These are phyloP conservation scores for Paxillus ammoniavirescens DNA, from an alignment of 768 basidiomycete species.

Conservation along the genomic window DNA sequence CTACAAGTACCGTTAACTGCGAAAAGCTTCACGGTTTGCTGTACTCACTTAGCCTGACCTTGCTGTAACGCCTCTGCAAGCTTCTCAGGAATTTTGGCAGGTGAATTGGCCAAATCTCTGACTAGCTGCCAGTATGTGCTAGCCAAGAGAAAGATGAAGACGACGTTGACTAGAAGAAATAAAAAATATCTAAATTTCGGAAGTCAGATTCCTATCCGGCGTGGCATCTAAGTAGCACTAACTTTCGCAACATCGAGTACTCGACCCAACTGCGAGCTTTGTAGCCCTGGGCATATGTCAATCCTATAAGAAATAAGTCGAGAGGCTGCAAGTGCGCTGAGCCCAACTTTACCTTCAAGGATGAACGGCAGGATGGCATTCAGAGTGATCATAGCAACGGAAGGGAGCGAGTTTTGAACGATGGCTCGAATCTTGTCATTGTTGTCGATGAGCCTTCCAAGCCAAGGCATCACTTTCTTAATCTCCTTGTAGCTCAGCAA, in stretches of 20 bases:
- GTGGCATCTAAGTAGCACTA: slow-evolving; percentile 19
- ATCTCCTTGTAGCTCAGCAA: slow-evolving; percentile 93
- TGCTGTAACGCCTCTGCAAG: slow-evolving; percentile 80
- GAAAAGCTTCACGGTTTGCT: slow-evolving; percentile 6
- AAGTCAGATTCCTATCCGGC: slow-evolving; percentile 5
- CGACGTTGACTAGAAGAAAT: slow-evolving; percentile 88
- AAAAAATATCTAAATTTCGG: slow-evolving; percentile 73
- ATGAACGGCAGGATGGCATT: slow-evolving; percentile 89
- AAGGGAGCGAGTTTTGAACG: slow-evolving; percentile 93
- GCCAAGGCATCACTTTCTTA: slow-evolving; percentile 85
- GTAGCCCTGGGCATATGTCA: slow-evolving; percentile 91
- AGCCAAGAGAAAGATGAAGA: slow-evolving; percentile 91
- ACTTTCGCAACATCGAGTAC: slow-evolving; percentile 92
- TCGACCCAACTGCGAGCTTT: slow-evolving; percentile 91
- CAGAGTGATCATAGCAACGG: slow-evolving; percentile 84
- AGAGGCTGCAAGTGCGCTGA: not conserved
- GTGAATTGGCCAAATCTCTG: slow-evolving; percentile 88
- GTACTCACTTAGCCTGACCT: slow-evolving; percentile 62
- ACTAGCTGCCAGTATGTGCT: slow-evolving; percentile 91
- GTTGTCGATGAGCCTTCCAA: slow-evolving; percentile 79
- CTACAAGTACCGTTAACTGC: slow-evolving; percentile 30
- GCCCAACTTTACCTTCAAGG: slow-evolving; percentile 63
- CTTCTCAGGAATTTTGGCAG: slow-evolving; percentile 92
- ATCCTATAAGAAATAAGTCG: slow-evolving; percentile 34
- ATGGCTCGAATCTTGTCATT: slow-evolving; percentile 80